A percentile compares a stretch with the other conserved stretches of the same genome.
Conservation (phyloP, 2,329 filamentous ascomycete genomes). For the Penicillium corylophilum region DNA sequence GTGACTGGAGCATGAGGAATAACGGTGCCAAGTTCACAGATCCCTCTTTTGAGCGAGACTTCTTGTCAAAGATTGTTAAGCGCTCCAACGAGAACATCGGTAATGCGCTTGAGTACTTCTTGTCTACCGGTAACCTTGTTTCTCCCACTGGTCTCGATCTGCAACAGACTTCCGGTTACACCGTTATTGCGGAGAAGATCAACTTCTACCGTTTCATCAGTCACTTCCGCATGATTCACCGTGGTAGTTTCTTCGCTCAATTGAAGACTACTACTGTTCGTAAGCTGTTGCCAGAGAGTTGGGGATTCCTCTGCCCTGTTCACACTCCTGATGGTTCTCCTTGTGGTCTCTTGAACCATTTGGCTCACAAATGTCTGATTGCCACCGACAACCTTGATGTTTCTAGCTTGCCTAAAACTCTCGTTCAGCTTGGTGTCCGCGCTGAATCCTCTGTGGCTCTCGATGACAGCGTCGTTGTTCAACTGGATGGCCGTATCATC, state of each 20-base stretch:
- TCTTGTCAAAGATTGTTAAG: slow-evolving; percentile 72
- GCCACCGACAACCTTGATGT: slow-evolving; percentile 73
- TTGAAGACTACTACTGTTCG: slow-evolving; percentile 95
- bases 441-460: slow-evolving; percentile 73
- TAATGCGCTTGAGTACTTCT: slow-evolving; percentile 85
- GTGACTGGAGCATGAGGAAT: slow-evolving; percentile 57
- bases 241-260: slow-evolving; percentile 98
- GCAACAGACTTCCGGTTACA: slow-evolving; percentile 92
- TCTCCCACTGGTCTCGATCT: slow-evolving; percentile 90
- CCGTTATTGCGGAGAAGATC: slow-evolving; percentile 96
- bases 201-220: slow-evolving; percentile 98
- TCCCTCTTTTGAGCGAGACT: slow-evolving; percentile 74
- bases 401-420: slow-evolving; percentile 69
- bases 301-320: slow-evolving; percentile 96
- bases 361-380: slow-evolving; percentile 92
- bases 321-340: slow-evolving; percentile 96
- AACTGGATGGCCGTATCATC: slow-evolving; percentile 84
- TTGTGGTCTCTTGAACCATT: slow-evolving; percentile 90
- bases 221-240: slow-evolving; percentile 98
- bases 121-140: slow-evolving; percentile 91
- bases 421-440: slow-evolving; percentile 76
- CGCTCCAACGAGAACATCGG: slow-evolving; percentile 87
- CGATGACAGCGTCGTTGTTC: slow-evolving; percentile 81
- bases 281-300: slow-evolving; percentile 92
- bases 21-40: slow-evolving; percentile 65